Conservation (phyloP, 306 rosid genomes). For the Gleditsia sinensis region DNA sequence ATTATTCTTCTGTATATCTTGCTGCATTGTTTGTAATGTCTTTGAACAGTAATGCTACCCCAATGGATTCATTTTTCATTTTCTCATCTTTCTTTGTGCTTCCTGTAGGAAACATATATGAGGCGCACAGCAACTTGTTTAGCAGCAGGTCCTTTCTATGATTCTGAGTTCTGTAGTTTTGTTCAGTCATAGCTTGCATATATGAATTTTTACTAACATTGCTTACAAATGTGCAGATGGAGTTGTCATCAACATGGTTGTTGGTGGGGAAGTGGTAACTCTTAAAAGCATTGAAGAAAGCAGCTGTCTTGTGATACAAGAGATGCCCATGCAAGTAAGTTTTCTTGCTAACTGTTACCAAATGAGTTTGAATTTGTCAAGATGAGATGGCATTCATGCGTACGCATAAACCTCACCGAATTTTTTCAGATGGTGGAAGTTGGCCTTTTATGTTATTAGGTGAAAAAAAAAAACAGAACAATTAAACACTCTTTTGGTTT, state of each 20-base stretch:
- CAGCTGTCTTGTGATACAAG: conserved; percentile 72
- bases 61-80: conserved; percentile 8
- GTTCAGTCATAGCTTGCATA: conserved; percentile 27
- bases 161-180: conserved; percentile 30
- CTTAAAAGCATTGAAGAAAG: conserved; percentile 83
- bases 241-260: conserved; percentile 90
- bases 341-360: conserved; percentile 11
- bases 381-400: conserved; percentile 6
- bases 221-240: conserved; percentile 66
- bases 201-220: conserved; percentile 36
- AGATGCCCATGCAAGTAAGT: conserved; percentile 94
- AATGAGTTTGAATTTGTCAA: neutral
- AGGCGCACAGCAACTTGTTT: conserved; percentile 82
- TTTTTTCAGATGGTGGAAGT: neutral
- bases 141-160: conserved; percentile 72
- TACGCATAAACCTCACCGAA: neutral
- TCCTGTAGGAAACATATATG: conserved; percentile 72
- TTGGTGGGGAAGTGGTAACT: conserved; percentile 87
- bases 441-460: conserved; percentile 3
- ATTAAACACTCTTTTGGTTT: neutral
- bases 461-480: neutral
- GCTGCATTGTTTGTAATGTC: conserved; percentile 19
- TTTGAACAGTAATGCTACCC: neutral
- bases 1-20: no score
- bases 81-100: conserved; percentile 31